Evolutionary conservation across 139 green algal species (phyloP).

Genomic region (Picochlorum sp.): DNA sequence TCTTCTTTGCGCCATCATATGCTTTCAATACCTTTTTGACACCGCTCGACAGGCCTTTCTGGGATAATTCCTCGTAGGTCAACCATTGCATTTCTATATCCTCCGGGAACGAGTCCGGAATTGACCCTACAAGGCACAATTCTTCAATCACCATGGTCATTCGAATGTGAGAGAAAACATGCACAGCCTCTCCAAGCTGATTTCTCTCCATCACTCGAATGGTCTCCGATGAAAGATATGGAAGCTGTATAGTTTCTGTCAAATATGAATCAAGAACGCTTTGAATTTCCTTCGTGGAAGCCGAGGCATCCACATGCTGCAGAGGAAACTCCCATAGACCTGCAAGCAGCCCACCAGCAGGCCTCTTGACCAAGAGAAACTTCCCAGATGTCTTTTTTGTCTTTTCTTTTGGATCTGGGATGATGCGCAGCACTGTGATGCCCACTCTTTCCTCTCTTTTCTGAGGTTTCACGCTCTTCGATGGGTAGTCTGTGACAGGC

Average conservation of each 20-base stretch:
- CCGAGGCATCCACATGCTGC: slow-evolving; percentile 4
- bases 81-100: slow-evolving; percentile 31
- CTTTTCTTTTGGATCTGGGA: neutral
- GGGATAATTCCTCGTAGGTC: slow-evolving; percentile 14
- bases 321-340: slow-evolving; percentile 69
- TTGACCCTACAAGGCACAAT: slow-evolving; percentile 27
- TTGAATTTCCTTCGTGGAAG: neutral
- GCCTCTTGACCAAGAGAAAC: slow-evolving; percentile 55
- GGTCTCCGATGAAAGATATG: neutral
- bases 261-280: neutral
- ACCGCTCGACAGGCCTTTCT: slow-evolving; percentile 33
- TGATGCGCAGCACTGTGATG: slow-evolving; percentile 42
- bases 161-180: slow-evolving; percentile 64
- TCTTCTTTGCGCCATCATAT: slow-evolving; percentile 3
- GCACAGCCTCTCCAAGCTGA: slow-evolving; percentile 32
- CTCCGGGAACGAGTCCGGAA: neutral
- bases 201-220: slow-evolving; percentile 24
- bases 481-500: slow-evolving; percentile 40
- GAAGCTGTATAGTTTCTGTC: neutral
- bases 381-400: neutral
- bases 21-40: slow-evolving; percentile 44
- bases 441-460: slow-evolving; percentile 46
- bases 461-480: slow-evolving; percentile 41
- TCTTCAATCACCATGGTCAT: slow-evolving; percentile 48
- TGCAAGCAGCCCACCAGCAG: slow-evolving; percentile 48